Evolutionary conservation across 257 asterid genomes (phyloP), one percentile per base, ranked within the genome.

Genomic region (Pogostemon cablin): DNA sequence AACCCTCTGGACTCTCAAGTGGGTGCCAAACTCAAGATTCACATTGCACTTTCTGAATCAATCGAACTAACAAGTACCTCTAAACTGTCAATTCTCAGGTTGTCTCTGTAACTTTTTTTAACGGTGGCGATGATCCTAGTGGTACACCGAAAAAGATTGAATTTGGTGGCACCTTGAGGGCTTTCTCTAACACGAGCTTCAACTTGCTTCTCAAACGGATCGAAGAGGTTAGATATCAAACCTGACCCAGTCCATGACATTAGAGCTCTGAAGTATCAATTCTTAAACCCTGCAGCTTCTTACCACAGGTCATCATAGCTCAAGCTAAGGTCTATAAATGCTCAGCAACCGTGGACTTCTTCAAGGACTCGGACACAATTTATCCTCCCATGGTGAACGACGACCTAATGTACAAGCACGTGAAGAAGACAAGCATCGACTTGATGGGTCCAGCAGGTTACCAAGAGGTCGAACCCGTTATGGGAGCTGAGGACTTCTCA

Each of bases 401-500:
- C 0, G 86, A 91, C 32, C 46, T 62, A 32, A 85, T 83, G 83
- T 85, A 95, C 74, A 81, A 82, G 40, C 98, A 91, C 40, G 80
- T 85, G 38, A 85, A 74, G 76, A 77, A 40, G 53, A 81, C 84
- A 3, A 81, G 83, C 1, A 5, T 64, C 3, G 95, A 86, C 65
- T 68, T 95, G 61, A 20, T 77, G 3, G 96, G 97, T 1, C 73
- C 81, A n/a, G 12, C 64, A 2, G 82, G 79, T 17, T 91, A 86
- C 82, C 65, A 10, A 34, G 88, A 75, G 1, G 92, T 85, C 17
- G 80, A 86, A 7, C 98, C 93, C 5, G n/a, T 91, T 25, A 95
- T 95, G 98, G 98, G 98, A 0, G 84, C 90, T 0, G 98, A 95
- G 81, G 99, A 95, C 81, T 95, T 95, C 79, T 73, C 99, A 3